Evolutionary conservation across 2,329 filamentous ascomycete genomes (phyloP).

Genomic region (Corinectria fuckeliana): DNA sequence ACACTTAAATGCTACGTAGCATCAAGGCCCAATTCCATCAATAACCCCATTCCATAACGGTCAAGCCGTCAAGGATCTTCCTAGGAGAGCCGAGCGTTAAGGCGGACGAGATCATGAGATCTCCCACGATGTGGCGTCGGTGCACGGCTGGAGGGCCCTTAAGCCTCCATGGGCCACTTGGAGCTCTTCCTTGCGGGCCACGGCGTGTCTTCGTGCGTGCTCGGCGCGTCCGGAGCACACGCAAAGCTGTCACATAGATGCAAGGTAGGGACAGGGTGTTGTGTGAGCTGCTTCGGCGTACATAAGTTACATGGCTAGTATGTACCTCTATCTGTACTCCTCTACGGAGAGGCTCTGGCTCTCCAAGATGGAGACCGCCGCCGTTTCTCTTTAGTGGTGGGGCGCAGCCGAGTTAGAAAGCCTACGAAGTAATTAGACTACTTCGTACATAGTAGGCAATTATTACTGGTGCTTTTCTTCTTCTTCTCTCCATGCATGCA

Average conservation of each 20-base stretch:
- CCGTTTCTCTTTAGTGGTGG: slow-evolving; percentile 9
- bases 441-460: no score
- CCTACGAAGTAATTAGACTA: no score
- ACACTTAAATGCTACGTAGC: no score
- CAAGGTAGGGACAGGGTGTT: neutral
- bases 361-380: neutral
- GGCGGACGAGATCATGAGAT: slow-evolving; percentile 35
- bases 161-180: slow-evolving; percentile 16
- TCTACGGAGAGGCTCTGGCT: no score
- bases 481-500: slow-evolving; percentile 11
- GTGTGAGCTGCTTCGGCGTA: no score
- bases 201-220: slow-evolving; percentile 10
- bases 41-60: slow-evolving; percentile 30
- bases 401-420: slow-evolving; percentile 6
- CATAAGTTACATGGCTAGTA: no score
- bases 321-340: no score
- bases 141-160: slow-evolving; percentile 30
- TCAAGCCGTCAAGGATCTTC: slow-evolving; percentile 22
- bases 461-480: no score
- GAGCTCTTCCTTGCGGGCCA: slow-evolving; percentile 17
- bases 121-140: slow-evolving; percentile 37
- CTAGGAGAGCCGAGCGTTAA: slow-evolving; percentile 22
- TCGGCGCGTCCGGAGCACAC: neutral
- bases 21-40: slow-evolving; percentile 31
- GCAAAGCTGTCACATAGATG: neutral